Percentiles rank a stretch among this genome's conserved stretches.
These are phyloP conservation scores for Fusarium acutatum DNA, from an alignment of 2,329 filamentous ascomycete species.

Conservation along the genomic window DNA sequence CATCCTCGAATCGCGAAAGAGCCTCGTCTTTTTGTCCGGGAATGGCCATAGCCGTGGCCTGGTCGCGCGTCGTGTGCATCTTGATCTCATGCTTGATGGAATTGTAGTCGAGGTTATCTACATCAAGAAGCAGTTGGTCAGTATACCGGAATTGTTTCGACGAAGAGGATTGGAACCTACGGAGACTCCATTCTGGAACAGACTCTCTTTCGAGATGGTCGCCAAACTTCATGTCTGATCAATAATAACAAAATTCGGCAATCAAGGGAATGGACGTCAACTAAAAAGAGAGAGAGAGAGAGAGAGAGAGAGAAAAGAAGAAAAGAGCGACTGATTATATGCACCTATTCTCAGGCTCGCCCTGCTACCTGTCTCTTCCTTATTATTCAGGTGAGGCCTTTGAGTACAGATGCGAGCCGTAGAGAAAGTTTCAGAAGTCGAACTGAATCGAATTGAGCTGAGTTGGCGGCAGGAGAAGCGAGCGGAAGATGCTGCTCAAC, in stretches of 20 bases:
- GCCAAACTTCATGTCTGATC: constrained; percentile 51
- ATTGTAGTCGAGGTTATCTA: constrained; percentile 90
- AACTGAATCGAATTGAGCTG: background rate
- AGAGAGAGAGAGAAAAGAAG: background rate
- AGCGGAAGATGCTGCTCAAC: constrained; percentile 23
- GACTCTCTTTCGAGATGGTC: constrained; percentile 75
- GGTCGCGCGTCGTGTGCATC: constrained; percentile 75
- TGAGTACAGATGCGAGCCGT: constrained; percentile 8
- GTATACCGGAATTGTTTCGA: background rate
- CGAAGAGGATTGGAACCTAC: constrained; percentile 55
- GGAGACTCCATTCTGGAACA: constrained; percentile 82
- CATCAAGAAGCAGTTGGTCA: constrained; percentile 43
- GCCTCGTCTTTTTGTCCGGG: constrained; percentile 72
- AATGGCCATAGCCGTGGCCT: constrained; percentile 75
- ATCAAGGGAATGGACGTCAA: background rate
- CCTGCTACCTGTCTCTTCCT: background rate
- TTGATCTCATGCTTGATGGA: constrained; percentile 88
- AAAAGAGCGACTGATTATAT: background rate
- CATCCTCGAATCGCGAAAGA: constrained; percentile 72
- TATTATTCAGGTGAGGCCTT: background rate
- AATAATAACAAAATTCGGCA: background rate
- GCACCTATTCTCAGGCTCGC: background rate
- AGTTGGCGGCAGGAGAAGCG: constrained; percentile 17
- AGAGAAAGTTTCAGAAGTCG: background rate
- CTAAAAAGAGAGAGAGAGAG: background rate